Evolutionary conservation across 2,329 filamentous ascomycete genomes (phyloP), one percentile per base, ranked within the genome.

Genomic region (Lachnum nothofagi): DNA sequence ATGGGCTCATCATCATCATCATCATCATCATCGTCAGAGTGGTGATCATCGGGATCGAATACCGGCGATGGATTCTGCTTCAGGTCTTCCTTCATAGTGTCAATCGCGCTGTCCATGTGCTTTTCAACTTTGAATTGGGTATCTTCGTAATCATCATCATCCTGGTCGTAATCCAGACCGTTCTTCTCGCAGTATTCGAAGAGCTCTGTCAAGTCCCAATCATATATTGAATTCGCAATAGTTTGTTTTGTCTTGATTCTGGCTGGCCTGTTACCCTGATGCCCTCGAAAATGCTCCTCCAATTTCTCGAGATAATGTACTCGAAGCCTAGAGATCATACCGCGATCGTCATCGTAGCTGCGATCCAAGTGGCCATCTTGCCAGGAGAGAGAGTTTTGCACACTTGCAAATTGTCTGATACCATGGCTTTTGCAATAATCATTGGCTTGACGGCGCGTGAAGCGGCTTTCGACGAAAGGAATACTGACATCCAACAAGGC

Each of bases 401-500:
- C 20, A 10, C 9, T 19, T 19, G 10, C 17, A 14, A 19, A 34
- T 34, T 34, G 14, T 34, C 31, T 34, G 14, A 16, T 14, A 16
- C 31, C 31, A 16, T n/a, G 17, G 14, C 4, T 8, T 34, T 34
- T 31, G 16, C n/a, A 19, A 20, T 16, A 44, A 3, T 34, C 19
- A 25, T 44, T 12, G 9, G 42, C 42, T 25, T 34, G 19, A 8
- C 29, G 25, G 42, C 23, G 42, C 22, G 27, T 44, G 14, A 20
- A 44, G 14, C 42, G n/a, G 24, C 33, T 44, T 24, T 29, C 27
- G n/a, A 44, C 35, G 17, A 37, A 44, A 10, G 33, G 31, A 9
- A 33, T 17, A 14, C 19, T 34, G 27, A 33, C 19, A 7, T 35
- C 16, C 10, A 34, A 10, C 10, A 44, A 19, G 4, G 6, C 10